A percentile compares a stretch with the other conserved stretches of the same genome.
phyloP scores from a whole-genome alignment of 805 yeast genomes.

The Saturnispora saitoi region DNA sequence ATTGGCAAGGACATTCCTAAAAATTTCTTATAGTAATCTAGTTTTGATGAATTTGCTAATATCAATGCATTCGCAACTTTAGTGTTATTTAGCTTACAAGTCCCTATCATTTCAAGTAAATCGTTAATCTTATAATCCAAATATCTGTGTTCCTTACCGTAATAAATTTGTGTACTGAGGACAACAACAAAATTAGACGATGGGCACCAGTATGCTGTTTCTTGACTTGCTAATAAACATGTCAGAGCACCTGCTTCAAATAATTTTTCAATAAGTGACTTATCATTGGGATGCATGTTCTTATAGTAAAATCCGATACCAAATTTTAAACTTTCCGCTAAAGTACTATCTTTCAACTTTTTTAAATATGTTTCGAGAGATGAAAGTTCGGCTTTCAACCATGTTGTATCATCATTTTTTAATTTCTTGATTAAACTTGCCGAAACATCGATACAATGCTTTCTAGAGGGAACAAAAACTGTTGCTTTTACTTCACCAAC shows the following conservation, averaged over 20 bases:
- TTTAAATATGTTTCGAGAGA: constrained; percentile 34
- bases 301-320: constrained; percentile 63
- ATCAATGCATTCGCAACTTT: constrained; percentile 40
- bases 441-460: constrained; percentile 45
- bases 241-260: constrained; percentile 42
- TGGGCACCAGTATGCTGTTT: constrained; percentile 44
- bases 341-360: constrained; percentile 38
- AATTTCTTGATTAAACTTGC: constrained; percentile 31
- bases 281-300: constrained; percentile 50
- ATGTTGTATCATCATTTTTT: constrained; percentile 29
- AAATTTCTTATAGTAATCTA: constrained; percentile 62
- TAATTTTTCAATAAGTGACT: constrained; percentile 43
- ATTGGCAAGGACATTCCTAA: constrained; percentile 69
- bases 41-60: constrained; percentile 46
- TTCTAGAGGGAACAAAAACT: constrained; percentile 52
- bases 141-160: constrained; percentile 64
- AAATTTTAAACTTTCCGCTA: constrained; percentile 35
- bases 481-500: constrained; percentile 30
- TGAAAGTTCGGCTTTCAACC: constrained; percentile 33
- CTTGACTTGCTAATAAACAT: constrained; percentile 54
- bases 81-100: constrained; percentile 25
- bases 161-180: constrained; percentile 62
- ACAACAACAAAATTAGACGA: constrained; percentile 48
- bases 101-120: constrained; percentile 56
- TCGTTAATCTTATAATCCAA: constrained; percentile 61